Percentiles rank a stretch among this genome's conserved stretches.
Conservation (phyloP, 78 protist genomes). For the Emiliania huxleyi region DNA sequence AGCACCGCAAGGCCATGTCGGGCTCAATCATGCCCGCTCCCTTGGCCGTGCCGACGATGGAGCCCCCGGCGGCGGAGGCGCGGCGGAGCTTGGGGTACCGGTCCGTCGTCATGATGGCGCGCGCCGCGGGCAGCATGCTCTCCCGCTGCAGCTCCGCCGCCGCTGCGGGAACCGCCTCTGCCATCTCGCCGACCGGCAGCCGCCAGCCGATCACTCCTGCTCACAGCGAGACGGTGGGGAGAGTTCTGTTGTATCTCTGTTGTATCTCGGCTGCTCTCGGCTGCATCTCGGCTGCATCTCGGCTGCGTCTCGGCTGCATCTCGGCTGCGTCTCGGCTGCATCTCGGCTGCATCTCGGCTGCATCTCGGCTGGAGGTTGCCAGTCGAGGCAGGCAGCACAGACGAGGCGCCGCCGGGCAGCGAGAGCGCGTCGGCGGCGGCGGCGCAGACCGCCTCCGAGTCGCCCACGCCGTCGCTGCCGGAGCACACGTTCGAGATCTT, state of each 20-base stretch:
- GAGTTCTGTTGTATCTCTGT: too few species aligned
- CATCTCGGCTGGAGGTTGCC: too few species aligned
- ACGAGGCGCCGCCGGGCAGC: neutral
- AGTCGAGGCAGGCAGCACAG: neutral
- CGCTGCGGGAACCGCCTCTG: neutral
- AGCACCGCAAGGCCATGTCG: neutral
- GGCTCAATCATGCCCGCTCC: constrained; percentile 30
- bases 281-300: too few species aligned
- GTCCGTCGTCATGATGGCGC: neutral
- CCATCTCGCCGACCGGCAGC: neutral
- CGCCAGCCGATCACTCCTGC: constrained; percentile 26
- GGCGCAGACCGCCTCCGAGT: neutral
- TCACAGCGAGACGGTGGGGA: too few species aligned
- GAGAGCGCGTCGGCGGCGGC: neutral
- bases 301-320: too few species aligned
- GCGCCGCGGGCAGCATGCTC: neutral
- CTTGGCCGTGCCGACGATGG: neutral
- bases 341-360: too few species aligned
- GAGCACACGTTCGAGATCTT: constrained; percentile 26
- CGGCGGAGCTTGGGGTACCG: constrained; percentile 7
- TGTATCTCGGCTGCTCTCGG: too few species aligned
- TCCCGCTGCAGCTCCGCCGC: neutral
- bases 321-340: too few species aligned
- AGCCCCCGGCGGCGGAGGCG: neutral
- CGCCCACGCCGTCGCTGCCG: neutral